Evolutionary conservation across 1,284 basidiomycete species (phyloP).

Genomic region (Rhodotorula sp.): DNA sequence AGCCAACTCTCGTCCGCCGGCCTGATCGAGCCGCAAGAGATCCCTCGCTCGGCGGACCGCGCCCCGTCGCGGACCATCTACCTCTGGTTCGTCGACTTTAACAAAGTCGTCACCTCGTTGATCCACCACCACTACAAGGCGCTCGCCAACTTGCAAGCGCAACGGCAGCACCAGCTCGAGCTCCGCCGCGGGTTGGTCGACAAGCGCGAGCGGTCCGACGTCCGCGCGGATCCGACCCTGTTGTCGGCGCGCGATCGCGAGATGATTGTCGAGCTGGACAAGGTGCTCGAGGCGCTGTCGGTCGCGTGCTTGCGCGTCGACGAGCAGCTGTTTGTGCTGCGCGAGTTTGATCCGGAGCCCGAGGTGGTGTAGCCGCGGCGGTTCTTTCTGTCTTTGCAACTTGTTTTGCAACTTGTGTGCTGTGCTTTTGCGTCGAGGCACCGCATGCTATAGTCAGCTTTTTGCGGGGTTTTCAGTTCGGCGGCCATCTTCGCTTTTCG

Average conservation of each 20-base stretch:
- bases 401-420: no score
- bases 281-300: constrained; percentile 65
- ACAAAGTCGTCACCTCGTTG: constrained; percentile 73
- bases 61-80: constrained; percentile 81
- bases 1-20: constrained; percentile 73
- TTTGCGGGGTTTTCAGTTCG: no score
- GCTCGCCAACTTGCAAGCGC: constrained; percentile 72
- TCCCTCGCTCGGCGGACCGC: constrained; percentile 80
- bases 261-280: constrained; percentile 54
- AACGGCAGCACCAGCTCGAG: constrained; percentile 68
- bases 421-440: no score
- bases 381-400: not conserved
- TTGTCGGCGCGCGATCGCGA: constrained; percentile 70
- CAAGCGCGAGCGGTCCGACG: constrained; percentile 75
- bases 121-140: constrained; percentile 79
- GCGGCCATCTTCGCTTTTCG: no score
- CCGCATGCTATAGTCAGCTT: not conserved
- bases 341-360: constrained; percentile 36
- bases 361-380: not conserved
- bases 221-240: constrained; percentile 66
- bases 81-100: constrained; percentile 82
- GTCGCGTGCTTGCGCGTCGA: constrained; percentile 67
- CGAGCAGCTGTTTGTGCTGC: constrained; percentile 39
- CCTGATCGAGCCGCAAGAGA: constrained; percentile 83
- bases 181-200: constrained; percentile 65